These are phyloP conservation scores for Hanseniaspora taiwanica DNA, from an alignment of 805 yeast genomes.

Conservation along the genomic window DNA sequence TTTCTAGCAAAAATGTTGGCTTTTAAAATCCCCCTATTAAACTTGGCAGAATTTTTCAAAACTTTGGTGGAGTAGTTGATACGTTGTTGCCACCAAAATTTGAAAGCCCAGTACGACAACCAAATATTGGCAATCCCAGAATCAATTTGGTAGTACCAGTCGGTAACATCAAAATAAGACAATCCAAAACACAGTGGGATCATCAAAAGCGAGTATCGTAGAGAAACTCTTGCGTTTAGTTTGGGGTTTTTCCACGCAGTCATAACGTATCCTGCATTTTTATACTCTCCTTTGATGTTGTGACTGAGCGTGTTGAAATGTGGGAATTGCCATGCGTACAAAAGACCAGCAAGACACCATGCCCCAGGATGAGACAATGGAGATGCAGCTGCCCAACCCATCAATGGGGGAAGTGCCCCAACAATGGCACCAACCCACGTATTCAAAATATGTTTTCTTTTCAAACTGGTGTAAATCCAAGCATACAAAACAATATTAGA, in stretches of 20 bases:
- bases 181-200: constrained; percentile 85
- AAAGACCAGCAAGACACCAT: constrained; percentile 80
- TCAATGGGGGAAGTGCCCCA: constrained; percentile 95
- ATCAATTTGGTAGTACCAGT: constrained; percentile 67
- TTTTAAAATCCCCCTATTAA: constrained; percentile 41
- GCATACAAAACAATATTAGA: constrained; percentile 72
- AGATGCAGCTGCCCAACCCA: constrained; percentile 98
- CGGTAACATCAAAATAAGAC: constrained; percentile 68
- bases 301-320: constrained; percentile 90
- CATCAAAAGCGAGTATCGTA: constrained; percentile 84
- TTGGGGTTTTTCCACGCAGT: constrained; percentile 86
- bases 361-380: constrained; percentile 78
- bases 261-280: constrained; percentile 94
- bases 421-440: constrained; percentile 99
- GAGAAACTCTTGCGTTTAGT: constrained; percentile 84
- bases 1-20: constrained; percentile 68
- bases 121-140: constrained; percentile 74
- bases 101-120: constrained; percentile 66
- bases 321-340: constrained; percentile 98
- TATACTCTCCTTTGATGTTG: constrained; percentile 76
- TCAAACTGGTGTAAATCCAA: constrained; percentile 84
- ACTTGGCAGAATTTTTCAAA: constrained; percentile 19
- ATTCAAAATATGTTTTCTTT: constrained; percentile 70
- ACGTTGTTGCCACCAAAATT: constrained; percentile 78
- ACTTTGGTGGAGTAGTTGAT: constrained; percentile 34